Conservation (phyloP, 1,284 basidiomycete genomes). For the Boletellus deceptivus region DNA sequence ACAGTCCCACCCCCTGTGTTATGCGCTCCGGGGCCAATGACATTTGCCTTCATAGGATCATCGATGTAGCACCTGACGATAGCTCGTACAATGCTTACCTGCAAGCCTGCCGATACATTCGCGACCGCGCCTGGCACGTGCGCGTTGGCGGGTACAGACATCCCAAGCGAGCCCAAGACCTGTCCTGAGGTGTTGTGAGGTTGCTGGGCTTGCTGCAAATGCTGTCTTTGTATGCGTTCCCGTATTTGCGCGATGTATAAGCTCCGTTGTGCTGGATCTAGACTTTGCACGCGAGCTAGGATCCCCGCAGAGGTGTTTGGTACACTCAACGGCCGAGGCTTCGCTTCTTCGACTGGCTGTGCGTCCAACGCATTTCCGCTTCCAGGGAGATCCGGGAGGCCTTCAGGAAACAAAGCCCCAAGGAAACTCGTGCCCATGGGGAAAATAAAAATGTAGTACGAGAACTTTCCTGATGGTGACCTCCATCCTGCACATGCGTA, state of each 20-base stretch:
- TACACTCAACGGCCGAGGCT: background rate
- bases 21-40: conserved; percentile 8
- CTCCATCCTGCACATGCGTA: conserved; percentile 58
- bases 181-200: conserved; percentile 12
- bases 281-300: conserved; percentile 20
- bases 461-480: conserved; percentile 41
- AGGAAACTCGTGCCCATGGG: conserved; percentile 37
- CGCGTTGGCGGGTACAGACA: conserved; percentile 9
- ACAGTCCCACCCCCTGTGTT: conserved; percentile 33
- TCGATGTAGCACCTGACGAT: conserved; percentile 5
- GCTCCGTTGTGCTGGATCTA: conserved; percentile 28
- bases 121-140: conserved; percentile 6
- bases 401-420: conserved; percentile 57
- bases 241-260: conserved; percentile 21
- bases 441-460: conserved; percentile 54
- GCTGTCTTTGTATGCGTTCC: conserved; percentile 29
- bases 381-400: conserved; percentile 52
- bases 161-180: conserved; percentile 11
- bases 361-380: conserved; percentile 16
- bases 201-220: conserved; percentile 33
- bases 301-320: conserved; percentile 12
- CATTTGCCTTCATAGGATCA: conserved; percentile 14
- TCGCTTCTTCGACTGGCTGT: conserved; percentile 23
- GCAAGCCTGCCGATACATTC: conserved; percentile 15
- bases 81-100: conserved; percentile 14